phyloP scores from a whole-genome alignment of 164 flowering plant genomes.

The Cinnamomum micranthum region DNA sequence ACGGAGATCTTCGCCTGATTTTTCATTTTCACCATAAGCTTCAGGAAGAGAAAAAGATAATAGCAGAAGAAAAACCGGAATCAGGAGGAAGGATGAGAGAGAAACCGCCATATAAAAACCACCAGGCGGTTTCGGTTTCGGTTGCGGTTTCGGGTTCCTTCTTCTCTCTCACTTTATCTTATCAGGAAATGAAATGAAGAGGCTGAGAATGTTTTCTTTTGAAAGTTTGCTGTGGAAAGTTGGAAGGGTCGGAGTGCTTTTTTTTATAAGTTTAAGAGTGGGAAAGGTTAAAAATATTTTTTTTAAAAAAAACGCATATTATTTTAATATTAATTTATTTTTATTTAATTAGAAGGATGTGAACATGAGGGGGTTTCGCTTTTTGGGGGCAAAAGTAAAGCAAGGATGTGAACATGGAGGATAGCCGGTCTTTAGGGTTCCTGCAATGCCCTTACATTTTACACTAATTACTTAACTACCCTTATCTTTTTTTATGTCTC shows the following conservation, averaged over 20 bases:
- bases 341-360: neutral
- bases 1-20: neutral
- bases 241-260: neutral
- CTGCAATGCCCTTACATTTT: neutral
- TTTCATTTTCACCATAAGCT: neutral
- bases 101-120: constrained; percentile 8
- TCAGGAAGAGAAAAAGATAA: neutral
- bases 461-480: too few relatives aligned
- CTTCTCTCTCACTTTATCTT: neutral
- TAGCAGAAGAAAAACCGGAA: constrained; percentile 8
- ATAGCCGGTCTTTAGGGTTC: neutral
- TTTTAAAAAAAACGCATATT: too few relatives aligned
- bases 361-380: neutral
- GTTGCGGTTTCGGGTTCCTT: too few relatives aligned
- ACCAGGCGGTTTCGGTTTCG: neutral
- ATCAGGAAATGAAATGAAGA: neutral
- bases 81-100: neutral
- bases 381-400: neutral
- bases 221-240: neutral
- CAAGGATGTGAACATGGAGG: neutral
- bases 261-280: neutral
- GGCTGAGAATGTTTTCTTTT: neutral
- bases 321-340: too few relatives aligned
- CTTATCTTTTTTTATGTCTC: too few relatives aligned
- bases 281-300: neutral